Conservation (phyloP, 2,329 filamentous ascomycete species). For the Aspergillus sp. region DNA sequence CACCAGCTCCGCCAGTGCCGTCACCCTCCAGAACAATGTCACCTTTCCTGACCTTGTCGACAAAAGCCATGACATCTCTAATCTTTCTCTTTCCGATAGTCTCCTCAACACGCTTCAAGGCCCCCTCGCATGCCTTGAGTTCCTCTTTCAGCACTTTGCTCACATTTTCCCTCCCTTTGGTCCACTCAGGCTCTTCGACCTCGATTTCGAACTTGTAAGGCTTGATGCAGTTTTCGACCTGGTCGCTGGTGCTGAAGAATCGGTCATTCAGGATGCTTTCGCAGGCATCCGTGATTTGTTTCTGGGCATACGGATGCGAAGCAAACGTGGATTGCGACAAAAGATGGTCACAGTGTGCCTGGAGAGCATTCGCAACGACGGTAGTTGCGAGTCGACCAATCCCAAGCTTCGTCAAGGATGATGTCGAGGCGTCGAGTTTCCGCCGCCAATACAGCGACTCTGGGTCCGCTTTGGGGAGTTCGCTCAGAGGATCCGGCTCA, state of each 20-base stretch:
- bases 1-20: slow-evolving; percentile 75
- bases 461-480: slow-evolving; percentile 77
- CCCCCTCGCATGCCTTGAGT: slow-evolving; percentile 72
- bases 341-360: slow-evolving; percentile 72
- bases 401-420: slow-evolving; percentile 84
- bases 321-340: slow-evolving; percentile 77
- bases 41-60: slow-evolving; percentile 82
- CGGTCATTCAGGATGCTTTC: slow-evolving; percentile 85
- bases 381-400: slow-evolving; percentile 89
- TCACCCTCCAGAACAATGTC: slow-evolving; percentile 81
- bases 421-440: slow-evolving; percentile 86
- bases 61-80: slow-evolving; percentile 80
- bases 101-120: slow-evolving; percentile 68
- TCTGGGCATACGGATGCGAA: slow-evolving; percentile 81
- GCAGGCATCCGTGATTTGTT: slow-evolving; percentile 87
- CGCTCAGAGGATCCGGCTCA: slow-evolving; percentile 66
- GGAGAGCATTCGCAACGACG: slow-evolving; percentile 81
- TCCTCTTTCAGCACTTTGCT: slow-evolving; percentile 77
- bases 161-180: slow-evolving; percentile 75
- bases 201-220: slow-evolving; percentile 98
- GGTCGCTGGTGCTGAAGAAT: slow-evolving; percentile 94
- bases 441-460: slow-evolving; percentile 87
- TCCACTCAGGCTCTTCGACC: slow-evolving; percentile 85
- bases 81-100: slow-evolving; percentile 75
- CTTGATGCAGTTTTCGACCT: slow-evolving; percentile 98